Base-by-base conservation (phyloP, 2,329 filamentous ascomycete genomes). In the Sarocladiaceae sp. region DNA sequence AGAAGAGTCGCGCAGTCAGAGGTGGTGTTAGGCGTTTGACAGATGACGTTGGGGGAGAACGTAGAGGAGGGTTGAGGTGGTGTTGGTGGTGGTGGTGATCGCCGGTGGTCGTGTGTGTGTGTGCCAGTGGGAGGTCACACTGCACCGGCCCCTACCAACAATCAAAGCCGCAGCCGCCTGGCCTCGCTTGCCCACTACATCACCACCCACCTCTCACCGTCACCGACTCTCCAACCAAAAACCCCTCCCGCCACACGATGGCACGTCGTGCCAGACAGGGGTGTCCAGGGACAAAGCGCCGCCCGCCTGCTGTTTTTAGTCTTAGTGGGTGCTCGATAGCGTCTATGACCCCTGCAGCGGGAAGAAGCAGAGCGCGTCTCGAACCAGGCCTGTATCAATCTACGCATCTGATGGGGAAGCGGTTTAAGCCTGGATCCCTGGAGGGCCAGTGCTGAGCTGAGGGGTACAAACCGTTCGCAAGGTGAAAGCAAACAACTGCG, bases 31-130 rank as follows among this genome's bases (percentile, higher is more conserved):
- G 7, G 44, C 28, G 44, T 22, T 17, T 31, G 44, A 28, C 44
- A 48, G 23, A 48, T 48, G 44, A 48, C 44, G 44, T 48, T 48
- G 15, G 26, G 40, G 15, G n/a, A 48, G 23, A 26, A 18, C 20
- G 44, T 33, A 33, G 22, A 48, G 44, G 44, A 48, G 44, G 44
- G 44, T 48, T 20, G 28, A 31, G 23, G 26, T 48, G 44, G 44
- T 48, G 28, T 17, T 33, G 44, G 44, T 48, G 44, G 44, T 48
- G 44, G 22, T 46, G 40, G 40, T 46, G 23, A 15, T 8, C 29
- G 29, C 10, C 29, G 29, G 29, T 22, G 18, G 37, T 42, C 17
- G 37, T 42, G 37, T 25, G 40, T 20, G 17, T 40, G 11, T 20
- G 7, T 31, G 7, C 13, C 25, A 33, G 44, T 48, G 44, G 44